phyloP scores from a whole-genome alignment of 192 early-diverging fungal genomes.

The Tieghemiomyces parasiticus region DNA sequence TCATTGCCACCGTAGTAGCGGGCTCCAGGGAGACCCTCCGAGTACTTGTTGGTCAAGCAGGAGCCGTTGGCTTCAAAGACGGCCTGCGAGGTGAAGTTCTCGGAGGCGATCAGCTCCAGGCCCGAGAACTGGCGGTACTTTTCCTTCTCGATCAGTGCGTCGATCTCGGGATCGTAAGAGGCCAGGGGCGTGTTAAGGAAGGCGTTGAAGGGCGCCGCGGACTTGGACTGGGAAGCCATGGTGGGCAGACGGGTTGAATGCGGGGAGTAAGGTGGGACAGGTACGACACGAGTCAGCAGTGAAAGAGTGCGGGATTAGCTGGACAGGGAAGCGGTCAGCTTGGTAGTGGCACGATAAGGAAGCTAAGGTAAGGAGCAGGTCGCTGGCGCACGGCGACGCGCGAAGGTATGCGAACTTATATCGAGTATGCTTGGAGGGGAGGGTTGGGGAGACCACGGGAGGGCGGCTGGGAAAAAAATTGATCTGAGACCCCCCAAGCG shows the following conservation, averaged over 20 bases:
- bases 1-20: conserved; percentile 99
- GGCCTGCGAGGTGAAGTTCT: conserved; percentile 99
- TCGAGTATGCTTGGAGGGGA: too few species aligned
- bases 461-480: too few species aligned
- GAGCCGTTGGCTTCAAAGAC: conserved; percentile 99
- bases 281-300: not conserved
- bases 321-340: too few species aligned
- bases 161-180: conserved; percentile 88
- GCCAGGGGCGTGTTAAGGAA: conserved; percentile 79
- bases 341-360: too few species aligned
- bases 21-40: conserved; percentile 96
- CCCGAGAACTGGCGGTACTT: conserved; percentile 97
- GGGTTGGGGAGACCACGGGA: too few species aligned
- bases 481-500: too few species aligned
- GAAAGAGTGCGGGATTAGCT: too few species aligned
- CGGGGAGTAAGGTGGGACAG: not conserved
- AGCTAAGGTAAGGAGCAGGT: too few species aligned
- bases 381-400: too few species aligned
- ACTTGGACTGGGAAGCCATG: not conserved
- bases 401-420: too few species aligned
- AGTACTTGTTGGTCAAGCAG: conserved; percentile 99
- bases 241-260: not conserved
- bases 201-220: conserved; percentile 43
- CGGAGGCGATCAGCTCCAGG: conserved; percentile 97
- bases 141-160: conserved; percentile 87